Evolutionary conservation across 2,329 filamentous ascomycete species (phyloP), one percentile per base, ranked within the genome.

Genomic region (Clarireedia hainanense): DNA sequence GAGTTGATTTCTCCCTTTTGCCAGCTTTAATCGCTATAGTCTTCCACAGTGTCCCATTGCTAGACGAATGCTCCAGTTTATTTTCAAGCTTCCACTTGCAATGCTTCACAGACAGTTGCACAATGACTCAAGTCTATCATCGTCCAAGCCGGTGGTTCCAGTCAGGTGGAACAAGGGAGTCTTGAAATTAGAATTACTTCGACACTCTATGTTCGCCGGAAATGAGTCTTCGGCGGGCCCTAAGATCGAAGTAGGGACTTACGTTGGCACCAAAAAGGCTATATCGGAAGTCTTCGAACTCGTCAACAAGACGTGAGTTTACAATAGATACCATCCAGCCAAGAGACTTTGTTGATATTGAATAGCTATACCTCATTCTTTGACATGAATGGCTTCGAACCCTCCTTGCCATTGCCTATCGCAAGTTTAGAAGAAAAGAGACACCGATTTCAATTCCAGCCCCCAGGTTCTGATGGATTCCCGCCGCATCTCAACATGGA

Each of bases 401-500:
- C 26, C 3, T 27, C 48, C 14, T 46, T 55, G 14, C 52, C 52
- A 6, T 24, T 26, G 1, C 17, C 46, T 10, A 24, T 47, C 20
- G 24, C 49, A 1, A 39, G 46, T 15, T 47, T 55, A 5, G 36
- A 17, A 3, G 46, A 55, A 24, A 43, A 43, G 26, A 42, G 4
- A 24, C 46, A 50, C 27, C 52, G 52, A 9, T 55, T 50, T 14
- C 52, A 55, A 26, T 55, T 55, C 26, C 52, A 55, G 34, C 6
- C n/a, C 5, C 52, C 52, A 3, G 52, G 52, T 9, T 50, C 45
- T 6, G 52, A 55, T 14, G 46, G 46, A 1, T 55, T 42, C 26
- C 52, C 52, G 1, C 52, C 52, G 10, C 52, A 55, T 43, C 20
- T 55, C 6, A 36, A 24, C 30, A 23, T 55, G 14, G 46, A 55